Percentiles rank a stretch among this genome's conserved stretches.
phyloP scores from a whole-genome alignment of 2,329 filamentous ascomycete genomes.

The Paraphaeosphaeria minitans region DNA sequence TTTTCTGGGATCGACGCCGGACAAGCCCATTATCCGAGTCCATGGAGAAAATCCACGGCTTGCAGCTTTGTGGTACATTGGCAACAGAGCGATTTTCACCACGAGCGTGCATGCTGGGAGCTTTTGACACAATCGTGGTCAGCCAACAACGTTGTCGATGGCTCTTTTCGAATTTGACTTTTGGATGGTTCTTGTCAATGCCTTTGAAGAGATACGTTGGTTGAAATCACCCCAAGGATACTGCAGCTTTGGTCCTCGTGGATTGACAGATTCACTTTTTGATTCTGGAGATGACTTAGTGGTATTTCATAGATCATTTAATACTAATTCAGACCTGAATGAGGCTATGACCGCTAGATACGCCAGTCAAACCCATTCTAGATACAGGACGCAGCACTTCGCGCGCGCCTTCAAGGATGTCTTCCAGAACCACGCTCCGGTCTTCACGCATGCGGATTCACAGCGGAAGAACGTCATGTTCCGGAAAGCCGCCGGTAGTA shows the following conservation, averaged over 20 bases:
- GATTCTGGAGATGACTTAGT: not conserved
- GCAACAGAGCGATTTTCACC: too few species aligned
- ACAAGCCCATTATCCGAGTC: too few species aligned
- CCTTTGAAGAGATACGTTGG: constrained; percentile 14
- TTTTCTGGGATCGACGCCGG: too few species aligned
- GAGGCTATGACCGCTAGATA: not conserved
- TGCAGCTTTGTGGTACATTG: too few species aligned
- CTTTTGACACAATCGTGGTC: too few species aligned
- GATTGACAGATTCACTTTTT: constrained; percentile 20
- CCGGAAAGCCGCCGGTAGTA: constrained; percentile 12
- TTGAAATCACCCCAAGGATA: constrained; percentile 26
- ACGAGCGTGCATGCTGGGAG: too few species aligned
- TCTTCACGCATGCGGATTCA: constrained; percentile 17
- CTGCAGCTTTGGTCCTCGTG: constrained; percentile 16
- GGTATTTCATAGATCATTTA: constrained; percentile 16
- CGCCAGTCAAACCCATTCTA: constrained; percentile 5
- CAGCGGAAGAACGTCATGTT: constrained; percentile 19
- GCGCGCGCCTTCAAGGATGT: constrained; percentile 17
- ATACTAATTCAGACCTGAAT: not conserved
- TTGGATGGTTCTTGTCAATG: too few species aligned
- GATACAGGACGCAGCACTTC: constrained; percentile 19
- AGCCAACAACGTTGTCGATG: too few species aligned
- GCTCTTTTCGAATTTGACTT: too few species aligned
- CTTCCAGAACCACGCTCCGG: constrained; percentile 13
- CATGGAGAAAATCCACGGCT: too few species aligned